Percentiles rank a stretch among this genome's conserved stretches.
Evolutionary conservation across 179 eudicot species (phyloP).

Genomic region (Corrigiola litoralis): DNA sequence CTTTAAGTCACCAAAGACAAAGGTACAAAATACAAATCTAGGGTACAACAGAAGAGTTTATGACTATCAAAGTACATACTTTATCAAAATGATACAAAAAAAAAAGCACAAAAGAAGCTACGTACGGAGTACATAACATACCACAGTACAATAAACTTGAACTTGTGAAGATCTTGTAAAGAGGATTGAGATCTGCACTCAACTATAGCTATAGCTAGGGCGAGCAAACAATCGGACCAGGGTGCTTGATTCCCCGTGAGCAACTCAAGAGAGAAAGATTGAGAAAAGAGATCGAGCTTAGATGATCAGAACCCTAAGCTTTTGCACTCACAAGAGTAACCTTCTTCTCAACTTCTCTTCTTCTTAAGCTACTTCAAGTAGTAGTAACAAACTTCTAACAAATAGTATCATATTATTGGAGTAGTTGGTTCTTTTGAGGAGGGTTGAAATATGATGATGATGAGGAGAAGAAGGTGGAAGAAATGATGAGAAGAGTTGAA

Average conservation of each 20-base stretch:
- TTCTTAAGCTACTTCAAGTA: not conserved
- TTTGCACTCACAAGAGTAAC: not conserved
- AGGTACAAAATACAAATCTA: too few species aligned
- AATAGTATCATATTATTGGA: not conserved
- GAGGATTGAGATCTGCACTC: not conserved
- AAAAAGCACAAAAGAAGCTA: too few species aligned
- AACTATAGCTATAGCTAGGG: slow-evolving; percentile 13
- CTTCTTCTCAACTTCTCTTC: slow-evolving; percentile 1
- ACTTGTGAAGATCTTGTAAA: not conserved
- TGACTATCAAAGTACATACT: too few species aligned
- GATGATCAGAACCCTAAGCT: not conserved
- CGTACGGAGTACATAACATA: not conserved
- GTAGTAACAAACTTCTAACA: not conserved
- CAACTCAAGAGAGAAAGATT: slow-evolving; percentile 2
- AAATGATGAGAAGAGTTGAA: slow-evolving; percentile 12
- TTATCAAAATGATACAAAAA: too few species aligned
- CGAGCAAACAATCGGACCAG: slow-evolving; percentile 25
- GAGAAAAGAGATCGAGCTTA: slow-evolving; percentile 1
- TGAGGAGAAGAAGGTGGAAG: not conserved
- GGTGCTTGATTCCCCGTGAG: slow-evolving; percentile 29
- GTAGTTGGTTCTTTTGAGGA: not conserved
- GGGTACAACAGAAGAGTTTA: too few species aligned
- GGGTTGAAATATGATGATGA: slow-evolving; percentile 3
- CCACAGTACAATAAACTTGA: not conserved
- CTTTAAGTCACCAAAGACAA: too few species aligned